Conservation (phyloP, 352 stramenopile species). For the Blastocystis sp. region DNA sequence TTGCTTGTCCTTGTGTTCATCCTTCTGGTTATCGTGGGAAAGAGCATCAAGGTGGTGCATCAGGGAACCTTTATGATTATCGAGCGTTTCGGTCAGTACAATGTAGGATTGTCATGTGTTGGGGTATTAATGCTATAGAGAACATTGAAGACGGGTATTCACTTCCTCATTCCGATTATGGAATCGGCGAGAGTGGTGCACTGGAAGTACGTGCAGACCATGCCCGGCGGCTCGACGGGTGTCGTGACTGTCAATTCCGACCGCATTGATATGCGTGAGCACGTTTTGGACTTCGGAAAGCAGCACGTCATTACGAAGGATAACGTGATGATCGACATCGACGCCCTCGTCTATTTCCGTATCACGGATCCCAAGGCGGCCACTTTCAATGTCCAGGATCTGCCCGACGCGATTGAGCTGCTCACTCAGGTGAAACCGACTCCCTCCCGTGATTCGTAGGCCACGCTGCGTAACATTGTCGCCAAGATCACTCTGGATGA, state of each 20-base stretch:
- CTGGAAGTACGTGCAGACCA: constrained; percentile 69
- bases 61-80: constrained; percentile 72
- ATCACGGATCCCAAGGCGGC: constrained; percentile 72
- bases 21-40: not conserved
- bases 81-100: constrained; percentile 72
- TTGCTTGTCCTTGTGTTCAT: constrained; percentile 50
- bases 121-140: not conserved
- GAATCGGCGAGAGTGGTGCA: constrained; percentile 68
- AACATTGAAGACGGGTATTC: constrained; percentile 72
- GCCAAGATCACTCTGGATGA: constrained; percentile 73
- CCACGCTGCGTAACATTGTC: constrained; percentile 73
- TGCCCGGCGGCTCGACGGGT: not conserved
- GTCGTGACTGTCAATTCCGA: constrained; percentile 70
- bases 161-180: constrained; percentile 72
- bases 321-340: constrained; percentile 73
- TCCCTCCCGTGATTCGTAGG: constrained; percentile 8
- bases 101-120: constrained; percentile 29
- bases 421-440: constrained; percentile 69
- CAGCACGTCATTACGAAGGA: constrained; percentile 74
- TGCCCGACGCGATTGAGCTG: constrained; percentile 73
- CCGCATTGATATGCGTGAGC: constrained; percentile 73
- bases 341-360: constrained; percentile 73
- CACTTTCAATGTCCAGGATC: constrained; percentile 73
- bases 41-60: constrained; percentile 57
- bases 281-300: constrained; percentile 71